Percentiles rank a stretch among this genome's conserved stretches.
Evolutionary conservation across 441 rosid species (phyloP).

Genomic region (Mallotus japonicus): DNA sequence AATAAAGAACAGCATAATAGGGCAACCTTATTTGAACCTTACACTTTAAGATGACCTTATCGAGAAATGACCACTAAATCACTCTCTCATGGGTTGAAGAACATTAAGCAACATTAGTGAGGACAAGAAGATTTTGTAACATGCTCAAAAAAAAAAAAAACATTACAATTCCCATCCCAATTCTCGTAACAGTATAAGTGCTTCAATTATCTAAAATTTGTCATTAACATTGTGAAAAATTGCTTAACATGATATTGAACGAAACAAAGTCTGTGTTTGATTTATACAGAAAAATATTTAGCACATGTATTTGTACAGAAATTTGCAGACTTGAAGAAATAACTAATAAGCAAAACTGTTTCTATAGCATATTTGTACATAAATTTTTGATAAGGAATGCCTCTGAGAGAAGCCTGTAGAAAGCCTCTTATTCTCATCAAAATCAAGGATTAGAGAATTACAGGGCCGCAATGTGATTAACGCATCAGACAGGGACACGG

Average conservation of each 20-base stretch:
- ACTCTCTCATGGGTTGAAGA: neutral
- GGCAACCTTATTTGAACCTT: no score
- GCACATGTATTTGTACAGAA: neutral
- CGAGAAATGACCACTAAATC: no score
- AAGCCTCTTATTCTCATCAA: neutral
- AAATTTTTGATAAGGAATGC: neutral
- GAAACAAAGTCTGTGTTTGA: neutral
- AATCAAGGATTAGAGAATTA: neutral
- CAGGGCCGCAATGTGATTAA: neutral
- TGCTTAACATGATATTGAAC: neutral
- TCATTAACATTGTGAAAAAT: neutral
- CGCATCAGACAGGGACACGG: constrained; percentile 41
- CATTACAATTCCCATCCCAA: neutral
- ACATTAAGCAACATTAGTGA: neutral
- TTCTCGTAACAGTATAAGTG: neutral
- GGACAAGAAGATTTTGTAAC: neutral
- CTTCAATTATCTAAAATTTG: neutral
- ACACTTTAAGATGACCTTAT: no score
- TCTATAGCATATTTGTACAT: neutral
- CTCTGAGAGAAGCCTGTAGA: neutral
- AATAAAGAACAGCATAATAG: no score
- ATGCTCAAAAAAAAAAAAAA: no score
- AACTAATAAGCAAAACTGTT: neutral
- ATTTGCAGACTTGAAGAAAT: neutral
- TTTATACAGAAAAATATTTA: neutral